Conservation (phyloP, 2,329 filamentous ascomycete species). For the Corniculantispora saksenae region DNA sequence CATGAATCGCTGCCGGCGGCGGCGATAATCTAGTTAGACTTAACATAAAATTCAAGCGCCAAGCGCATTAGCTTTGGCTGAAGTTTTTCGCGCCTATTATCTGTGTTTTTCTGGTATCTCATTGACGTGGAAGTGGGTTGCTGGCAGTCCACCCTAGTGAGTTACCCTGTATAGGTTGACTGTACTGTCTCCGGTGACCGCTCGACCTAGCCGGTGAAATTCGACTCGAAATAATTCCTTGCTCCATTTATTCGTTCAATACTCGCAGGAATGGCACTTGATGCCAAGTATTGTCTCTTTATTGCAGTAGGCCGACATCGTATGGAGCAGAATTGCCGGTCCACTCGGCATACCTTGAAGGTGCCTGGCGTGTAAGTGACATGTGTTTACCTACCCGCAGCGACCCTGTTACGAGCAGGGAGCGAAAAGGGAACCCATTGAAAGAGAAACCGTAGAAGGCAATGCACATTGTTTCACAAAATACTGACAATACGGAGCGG, state of each 20-base stretch:
- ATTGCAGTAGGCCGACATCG: neutral
- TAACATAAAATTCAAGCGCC: constrained; percentile 13
- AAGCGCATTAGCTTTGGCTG: constrained; percentile 7
- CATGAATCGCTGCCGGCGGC: constrained; percentile 15
- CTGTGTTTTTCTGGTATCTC: too few relatives aligned
- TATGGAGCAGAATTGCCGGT: neutral
- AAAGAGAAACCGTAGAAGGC: too few relatives aligned
- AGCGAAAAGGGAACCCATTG: too few relatives aligned
- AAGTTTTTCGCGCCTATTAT: neutral
- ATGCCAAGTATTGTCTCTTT: neutral
- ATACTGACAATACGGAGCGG: too few relatives aligned
- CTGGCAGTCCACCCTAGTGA: too few relatives aligned
- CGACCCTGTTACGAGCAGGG: too few relatives aligned
- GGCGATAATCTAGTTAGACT: constrained; percentile 19
- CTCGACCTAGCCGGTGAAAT: too few relatives aligned
- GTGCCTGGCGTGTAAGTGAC: neutral
- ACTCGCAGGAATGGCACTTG: neutral
- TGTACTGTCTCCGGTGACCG: too few relatives aligned
- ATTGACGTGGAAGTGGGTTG: too few relatives aligned
- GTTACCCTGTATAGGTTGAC: too few relatives aligned
- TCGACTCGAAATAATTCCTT: neutral
- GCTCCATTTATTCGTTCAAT: neutral
- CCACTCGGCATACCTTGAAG: neutral
- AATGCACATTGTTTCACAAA: too few relatives aligned
- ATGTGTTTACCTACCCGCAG: too few relatives aligned